These are phyloP conservation scores for Quercus cerris DNA, from an alignment of 306 rosid genomes.

Conservation along the genomic window DNA sequence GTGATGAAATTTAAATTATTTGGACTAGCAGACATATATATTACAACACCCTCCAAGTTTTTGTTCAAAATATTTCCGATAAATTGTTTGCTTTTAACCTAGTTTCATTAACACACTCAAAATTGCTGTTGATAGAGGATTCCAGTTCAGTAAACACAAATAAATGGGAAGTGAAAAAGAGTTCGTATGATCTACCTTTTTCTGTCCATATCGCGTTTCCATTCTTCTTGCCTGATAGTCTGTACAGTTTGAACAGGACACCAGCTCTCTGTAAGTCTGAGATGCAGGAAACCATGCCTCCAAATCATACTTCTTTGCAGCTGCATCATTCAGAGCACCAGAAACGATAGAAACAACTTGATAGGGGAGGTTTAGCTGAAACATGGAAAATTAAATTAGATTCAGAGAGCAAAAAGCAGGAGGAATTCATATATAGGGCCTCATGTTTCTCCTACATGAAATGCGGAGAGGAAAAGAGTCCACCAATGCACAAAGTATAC, in stretches of 20 bases:
- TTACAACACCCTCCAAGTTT: neutral
- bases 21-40: neutral
- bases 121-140: neutral
- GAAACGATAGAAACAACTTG: constrained; percentile 87
- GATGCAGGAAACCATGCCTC: constrained; percentile 99
- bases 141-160: neutral
- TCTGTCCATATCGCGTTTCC: constrained; percentile 90
- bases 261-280: constrained; percentile 78
- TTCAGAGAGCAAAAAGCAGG: neutral
- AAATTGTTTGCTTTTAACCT: neutral
- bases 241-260: constrained; percentile 95
- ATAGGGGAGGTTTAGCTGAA: constrained; percentile 81
- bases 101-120: neutral
- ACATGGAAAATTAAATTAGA: neutral
- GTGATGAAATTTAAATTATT: neutral
- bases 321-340: constrained; percentile 97
- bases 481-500: neutral
- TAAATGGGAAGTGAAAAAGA: neutral
- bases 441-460: neutral
- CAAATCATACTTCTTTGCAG: constrained; percentile 91
- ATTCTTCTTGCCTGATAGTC: constrained; percentile 89
- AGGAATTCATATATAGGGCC: neutral
- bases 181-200: constrained; percentile 55
- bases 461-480: neutral
- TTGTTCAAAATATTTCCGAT: neutral